Evolutionary conservation across 1,284 basidiomycete species (phyloP).

Genomic region (Farysia itapuensis): DNA sequence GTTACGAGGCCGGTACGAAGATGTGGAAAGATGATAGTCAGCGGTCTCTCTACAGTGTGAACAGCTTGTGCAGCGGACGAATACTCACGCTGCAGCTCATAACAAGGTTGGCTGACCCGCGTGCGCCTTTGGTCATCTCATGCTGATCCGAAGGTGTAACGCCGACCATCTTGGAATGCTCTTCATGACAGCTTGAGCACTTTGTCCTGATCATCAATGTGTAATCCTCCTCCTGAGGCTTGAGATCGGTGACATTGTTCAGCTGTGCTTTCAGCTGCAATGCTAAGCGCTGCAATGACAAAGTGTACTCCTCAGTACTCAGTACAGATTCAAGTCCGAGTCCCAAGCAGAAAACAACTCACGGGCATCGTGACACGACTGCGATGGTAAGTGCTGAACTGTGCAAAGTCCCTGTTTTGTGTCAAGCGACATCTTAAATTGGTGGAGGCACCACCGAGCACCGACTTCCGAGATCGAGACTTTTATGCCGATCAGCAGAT

Average conservation of each 20-base stretch:
- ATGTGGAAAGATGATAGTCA: neutral
- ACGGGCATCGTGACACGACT: too few species aligned
- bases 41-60: too few species aligned
- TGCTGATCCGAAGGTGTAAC: constrained; percentile 38
- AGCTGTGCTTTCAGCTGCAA: constrained; percentile 53
- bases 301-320: too few species aligned
- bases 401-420: too few species aligned
- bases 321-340: too few species aligned
- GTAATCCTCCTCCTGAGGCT: constrained; percentile 46
- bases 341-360: too few species aligned
- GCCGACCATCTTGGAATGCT: constrained; percentile 48
- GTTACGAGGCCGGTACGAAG: neutral
- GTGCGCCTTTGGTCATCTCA: constrained; percentile 46
- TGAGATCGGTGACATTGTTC: constrained; percentile 42
- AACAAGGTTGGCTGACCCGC: constrained; percentile 51
- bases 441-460: too few species aligned
- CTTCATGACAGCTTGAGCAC: constrained; percentile 56
- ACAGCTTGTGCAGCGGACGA: neutral
- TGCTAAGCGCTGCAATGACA: constrained; percentile 23
- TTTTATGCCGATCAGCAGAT: too few species aligned
- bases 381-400: too few species aligned
- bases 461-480: too few species aligned
- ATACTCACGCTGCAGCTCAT: constrained; percentile 41
- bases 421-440: too few species aligned
- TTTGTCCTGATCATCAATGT: constrained; percentile 46